Conservation (phyloP, 108 stramenopile genomes). For the Conticribra weissflogii region DNA sequence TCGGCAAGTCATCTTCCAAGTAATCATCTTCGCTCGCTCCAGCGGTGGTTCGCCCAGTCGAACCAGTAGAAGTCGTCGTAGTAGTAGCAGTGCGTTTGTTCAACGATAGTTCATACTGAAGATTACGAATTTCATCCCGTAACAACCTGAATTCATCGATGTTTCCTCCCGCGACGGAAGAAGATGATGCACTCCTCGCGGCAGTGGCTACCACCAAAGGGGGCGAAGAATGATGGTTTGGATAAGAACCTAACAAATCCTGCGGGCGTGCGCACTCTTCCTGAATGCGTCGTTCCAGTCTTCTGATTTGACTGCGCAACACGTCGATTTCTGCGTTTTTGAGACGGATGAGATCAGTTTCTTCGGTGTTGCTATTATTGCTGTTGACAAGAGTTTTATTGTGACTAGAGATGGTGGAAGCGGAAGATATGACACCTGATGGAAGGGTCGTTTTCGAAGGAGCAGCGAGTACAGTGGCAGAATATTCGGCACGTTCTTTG, state of each 20-base stretch:
- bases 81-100: constrained; percentile 3
- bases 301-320: constrained; percentile 30
- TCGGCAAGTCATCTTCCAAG: constrained; percentile 9
- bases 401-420: not conserved
- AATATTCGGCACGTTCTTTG: not conserved
- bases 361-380: constrained; percentile 1
- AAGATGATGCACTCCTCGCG: not conserved
- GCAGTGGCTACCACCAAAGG: not conserved
- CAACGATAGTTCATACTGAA: constrained; percentile 9
- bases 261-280: constrained; percentile 9
- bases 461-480: not conserved
- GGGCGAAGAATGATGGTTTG: not conserved
- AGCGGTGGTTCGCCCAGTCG: not conserved
- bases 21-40: constrained; percentile 1
- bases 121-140: constrained; percentile 21
- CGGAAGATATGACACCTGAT: not conserved
- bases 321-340: constrained; percentile 41
- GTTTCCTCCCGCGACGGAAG: constrained; percentile 1
- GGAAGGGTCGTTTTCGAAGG: constrained; percentile 1
- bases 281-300: constrained; percentile 36
- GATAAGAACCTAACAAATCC: not conserved
- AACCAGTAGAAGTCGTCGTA: not conserved
- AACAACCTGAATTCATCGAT: constrained; percentile 12
- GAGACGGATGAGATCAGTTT: constrained; percentile 20
- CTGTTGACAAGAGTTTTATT: not conserved